phyloP scores from a whole-genome alignment of 2,329 filamentous ascomycete genomes.

The Penicillium brevicompactum region DNA sequence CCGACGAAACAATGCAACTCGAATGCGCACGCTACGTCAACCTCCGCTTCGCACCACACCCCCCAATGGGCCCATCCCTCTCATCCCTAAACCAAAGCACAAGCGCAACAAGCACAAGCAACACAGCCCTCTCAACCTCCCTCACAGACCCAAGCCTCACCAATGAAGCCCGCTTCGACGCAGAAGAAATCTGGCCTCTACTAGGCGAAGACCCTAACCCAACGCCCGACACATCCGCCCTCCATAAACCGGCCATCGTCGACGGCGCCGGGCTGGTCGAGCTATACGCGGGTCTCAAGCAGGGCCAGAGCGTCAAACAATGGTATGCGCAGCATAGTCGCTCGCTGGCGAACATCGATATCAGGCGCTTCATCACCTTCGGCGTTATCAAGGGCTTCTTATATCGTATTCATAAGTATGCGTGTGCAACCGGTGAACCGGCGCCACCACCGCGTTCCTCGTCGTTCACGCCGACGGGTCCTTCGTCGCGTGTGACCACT shows the following conservation, averaged over 20 bases:
- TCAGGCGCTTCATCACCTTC: conserved; percentile 90
- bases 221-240: conserved; percentile 3
- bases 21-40: conserved; percentile 88
- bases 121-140: conserved; percentile 16
- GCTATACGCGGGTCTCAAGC: conserved; percentile 81
- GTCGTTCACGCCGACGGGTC: conserved; percentile 24
- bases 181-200: conserved; percentile 48
- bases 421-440: conserved; percentile 55
- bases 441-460: conserved; percentile 29
- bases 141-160: conserved; percentile 23
- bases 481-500: conserved; percentile 33
- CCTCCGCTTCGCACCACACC: conserved; percentile 46
- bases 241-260: conserved; percentile 28
- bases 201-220: conserved; percentile 30
- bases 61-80: conserved; percentile 28
- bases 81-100: conserved; percentile 11
- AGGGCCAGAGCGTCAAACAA: conserved; percentile 80
- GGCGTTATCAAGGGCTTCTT: conserved; percentile 93
- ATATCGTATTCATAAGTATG: conserved; percentile 91
- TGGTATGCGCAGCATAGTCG: conserved; percentile 79
- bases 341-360: conserved; percentile 75
- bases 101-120: conserved; percentile 18
- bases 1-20: conserved; percentile 75
- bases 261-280: conserved; percentile 64
- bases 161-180: conserved; percentile 27